A percentile compares a stretch with the other conserved stretches of the same genome.
Evolutionary conservation across 2,329 filamentous ascomycete genomes (phyloP).

Genomic region (Cercospora berteroae): DNA sequence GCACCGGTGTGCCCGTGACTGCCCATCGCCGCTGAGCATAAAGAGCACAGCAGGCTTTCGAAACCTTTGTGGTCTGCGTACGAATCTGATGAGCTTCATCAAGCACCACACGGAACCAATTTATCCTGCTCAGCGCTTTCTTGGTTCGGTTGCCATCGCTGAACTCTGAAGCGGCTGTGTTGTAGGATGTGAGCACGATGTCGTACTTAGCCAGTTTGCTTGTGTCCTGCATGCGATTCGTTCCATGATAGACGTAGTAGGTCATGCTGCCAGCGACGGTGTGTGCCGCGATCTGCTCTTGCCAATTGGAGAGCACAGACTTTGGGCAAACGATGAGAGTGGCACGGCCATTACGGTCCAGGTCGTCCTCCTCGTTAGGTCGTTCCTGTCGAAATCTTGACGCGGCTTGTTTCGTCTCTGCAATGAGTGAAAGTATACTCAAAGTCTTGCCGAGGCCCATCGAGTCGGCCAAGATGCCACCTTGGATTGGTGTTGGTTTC

Average conservation of each 20-base stretch:
- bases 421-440: slow-evolving; percentile 77
- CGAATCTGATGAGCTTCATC: slow-evolving; percentile 96
- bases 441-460: slow-evolving; percentile 59
- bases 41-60: slow-evolving; percentile 78
- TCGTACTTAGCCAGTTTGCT: slow-evolving; percentile 70
- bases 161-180: slow-evolving; percentile 74
- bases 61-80: slow-evolving; percentile 76
- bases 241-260: slow-evolving; percentile 84
- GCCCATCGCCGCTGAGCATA: slow-evolving; percentile 85
- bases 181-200: slow-evolving; percentile 89
- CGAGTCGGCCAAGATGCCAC: slow-evolving; percentile 52
- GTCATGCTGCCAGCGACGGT: slow-evolving; percentile 62
- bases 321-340: slow-evolving; percentile 87
- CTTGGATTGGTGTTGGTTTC: slow-evolving; percentile 41
- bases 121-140: slow-evolving; percentile 70
- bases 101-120: slow-evolving; percentile 90
- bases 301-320: slow-evolving; percentile 92
- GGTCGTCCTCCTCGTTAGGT: slow-evolving; percentile 45
- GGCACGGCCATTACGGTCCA: slow-evolving; percentile 69
- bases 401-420: slow-evolving; percentile 63
- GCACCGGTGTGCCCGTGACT: slow-evolving; percentile 93
- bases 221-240: slow-evolving; percentile 67
- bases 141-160: slow-evolving; percentile 42
- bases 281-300: slow-evolving; percentile 84
- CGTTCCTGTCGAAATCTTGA: slow-evolving; percentile 57